Evolutionary conservation across 2,329 filamentous ascomycete species (phyloP).

Genomic region (Exophiala sideris): DNA sequence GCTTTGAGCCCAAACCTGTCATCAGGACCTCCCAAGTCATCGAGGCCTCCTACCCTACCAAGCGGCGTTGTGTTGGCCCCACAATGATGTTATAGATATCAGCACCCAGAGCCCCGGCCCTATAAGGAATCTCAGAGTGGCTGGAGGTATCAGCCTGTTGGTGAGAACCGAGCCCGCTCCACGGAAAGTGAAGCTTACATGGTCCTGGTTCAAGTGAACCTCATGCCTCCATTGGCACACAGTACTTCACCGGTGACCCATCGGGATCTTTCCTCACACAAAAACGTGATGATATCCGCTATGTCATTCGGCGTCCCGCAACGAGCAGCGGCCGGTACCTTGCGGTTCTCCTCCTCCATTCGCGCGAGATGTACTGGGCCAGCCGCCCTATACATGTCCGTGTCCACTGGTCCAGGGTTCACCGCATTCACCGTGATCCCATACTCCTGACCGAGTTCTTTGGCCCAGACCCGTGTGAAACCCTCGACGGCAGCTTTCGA

Average conservation of each 20-base stretch:
- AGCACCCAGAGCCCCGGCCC: too few species aligned
- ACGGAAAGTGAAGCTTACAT: too few species aligned
- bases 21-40: too few species aligned
- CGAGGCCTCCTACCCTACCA: too few species aligned
- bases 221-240: conserved; percentile 4
- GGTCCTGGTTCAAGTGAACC: too few species aligned
- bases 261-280: not conserved
- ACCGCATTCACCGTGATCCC: conserved; percentile 64
- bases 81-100: too few species aligned
- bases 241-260: not conserved
- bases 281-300: conserved; percentile 3
- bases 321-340: not conserved
- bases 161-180: too few species aligned
- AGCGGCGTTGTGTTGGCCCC: too few species aligned
- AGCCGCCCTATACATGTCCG: conserved; percentile 50
- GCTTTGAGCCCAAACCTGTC: too few species aligned
- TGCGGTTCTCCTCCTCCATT: not conserved
- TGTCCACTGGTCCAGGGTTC: conserved; percentile 63
- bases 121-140: too few species aligned
- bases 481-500: conserved; percentile 72
- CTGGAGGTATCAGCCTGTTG: too few species aligned
- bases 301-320: conserved; percentile 1
- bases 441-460: conserved; percentile 59
- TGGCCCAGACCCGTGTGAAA: conserved; percentile 69
- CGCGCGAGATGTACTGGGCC: not conserved